Evolutionary conservation across 331 rosid species (phyloP).

Genomic region (Prunus yedoensis): DNA sequence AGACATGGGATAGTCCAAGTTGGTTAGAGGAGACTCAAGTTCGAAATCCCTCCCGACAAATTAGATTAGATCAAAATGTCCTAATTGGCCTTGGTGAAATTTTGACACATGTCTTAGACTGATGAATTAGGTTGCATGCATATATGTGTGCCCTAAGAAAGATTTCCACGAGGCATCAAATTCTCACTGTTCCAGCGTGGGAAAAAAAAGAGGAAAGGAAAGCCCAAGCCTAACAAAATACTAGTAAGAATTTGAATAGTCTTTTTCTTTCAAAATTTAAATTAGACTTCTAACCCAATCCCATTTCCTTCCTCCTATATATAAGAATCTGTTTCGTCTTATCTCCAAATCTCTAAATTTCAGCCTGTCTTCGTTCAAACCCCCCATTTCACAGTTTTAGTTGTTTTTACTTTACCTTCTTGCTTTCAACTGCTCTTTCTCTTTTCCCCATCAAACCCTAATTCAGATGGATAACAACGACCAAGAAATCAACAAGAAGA

Average conservation of each 20-base stretch:
- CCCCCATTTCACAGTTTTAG: neutral
- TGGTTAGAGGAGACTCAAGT: too few species aligned
- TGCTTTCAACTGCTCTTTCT: neutral
- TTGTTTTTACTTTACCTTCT: too few species aligned
- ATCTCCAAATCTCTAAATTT: neutral
- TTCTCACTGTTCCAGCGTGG: neutral
- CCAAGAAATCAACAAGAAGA: slow-evolving; percentile 13
- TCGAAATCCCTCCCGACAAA: fast-evolving
- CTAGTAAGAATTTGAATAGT: slow-evolving; percentile 22
- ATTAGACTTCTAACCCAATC: slow-evolving; percentile 2
- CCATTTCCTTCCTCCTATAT: neutral
- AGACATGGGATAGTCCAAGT: too few species aligned
- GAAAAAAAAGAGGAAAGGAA: neutral
- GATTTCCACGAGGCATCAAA: slow-evolving; percentile 12
- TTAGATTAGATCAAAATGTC: too few species aligned
- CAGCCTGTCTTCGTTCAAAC: neutral
- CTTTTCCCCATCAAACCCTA: neutral
- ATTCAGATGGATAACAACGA: neutral
- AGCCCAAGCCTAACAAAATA: neutral
- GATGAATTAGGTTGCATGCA: too few species aligned
- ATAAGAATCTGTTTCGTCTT: neutral
- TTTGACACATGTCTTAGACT: neutral
- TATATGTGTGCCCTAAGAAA: neutral
- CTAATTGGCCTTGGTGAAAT: neutral
- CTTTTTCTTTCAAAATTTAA: slow-evolving; percentile 10